phyloP scores from a whole-genome alignment of 2,329 filamentous ascomycete genomes.

The Cephalotrichum gorgonifer region DNA sequence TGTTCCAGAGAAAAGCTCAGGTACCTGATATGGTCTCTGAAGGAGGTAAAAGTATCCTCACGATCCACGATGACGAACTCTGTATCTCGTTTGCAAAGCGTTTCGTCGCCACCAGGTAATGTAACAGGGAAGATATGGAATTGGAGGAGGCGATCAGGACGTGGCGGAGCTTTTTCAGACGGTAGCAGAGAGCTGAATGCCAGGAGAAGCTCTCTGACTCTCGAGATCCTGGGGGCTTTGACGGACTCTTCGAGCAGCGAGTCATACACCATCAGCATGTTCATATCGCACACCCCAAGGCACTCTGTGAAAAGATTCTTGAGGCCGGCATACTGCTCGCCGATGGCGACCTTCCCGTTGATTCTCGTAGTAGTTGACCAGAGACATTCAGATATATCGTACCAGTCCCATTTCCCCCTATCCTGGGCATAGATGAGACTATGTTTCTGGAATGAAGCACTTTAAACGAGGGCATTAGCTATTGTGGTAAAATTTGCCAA shows the following conservation, averaged over 20 bases:
- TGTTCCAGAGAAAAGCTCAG: constrained; percentile 20
- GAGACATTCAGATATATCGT: background rate
- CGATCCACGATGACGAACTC: constrained; percentile 19
- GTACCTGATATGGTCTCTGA: constrained; percentile 13
- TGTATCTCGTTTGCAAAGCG: background rate
- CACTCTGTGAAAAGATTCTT: background rate
- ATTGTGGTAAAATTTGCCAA: background rate
- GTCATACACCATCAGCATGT: background rate
- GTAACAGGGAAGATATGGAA: background rate
- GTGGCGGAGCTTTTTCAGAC: background rate
- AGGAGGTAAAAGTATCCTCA: constrained; percentile 11
- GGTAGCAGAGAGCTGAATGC: background rate
- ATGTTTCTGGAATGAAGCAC: background rate
- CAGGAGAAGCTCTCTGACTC: background rate
- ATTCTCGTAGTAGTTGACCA: background rate
- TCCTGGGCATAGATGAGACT: background rate
- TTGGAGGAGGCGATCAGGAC: background rate
- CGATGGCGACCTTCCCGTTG: background rate
- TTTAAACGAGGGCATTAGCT: background rate
- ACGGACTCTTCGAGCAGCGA: background rate
- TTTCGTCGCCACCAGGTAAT: background rate
- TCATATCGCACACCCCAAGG: background rate
- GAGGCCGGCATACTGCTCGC: background rate
- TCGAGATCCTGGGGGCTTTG: background rate
- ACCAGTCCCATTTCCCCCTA: background rate